These are phyloP conservation scores for Thymus mandschuricus DNA, from an alignment of 257 asterid genomes.

Conservation along the genomic window DNA sequence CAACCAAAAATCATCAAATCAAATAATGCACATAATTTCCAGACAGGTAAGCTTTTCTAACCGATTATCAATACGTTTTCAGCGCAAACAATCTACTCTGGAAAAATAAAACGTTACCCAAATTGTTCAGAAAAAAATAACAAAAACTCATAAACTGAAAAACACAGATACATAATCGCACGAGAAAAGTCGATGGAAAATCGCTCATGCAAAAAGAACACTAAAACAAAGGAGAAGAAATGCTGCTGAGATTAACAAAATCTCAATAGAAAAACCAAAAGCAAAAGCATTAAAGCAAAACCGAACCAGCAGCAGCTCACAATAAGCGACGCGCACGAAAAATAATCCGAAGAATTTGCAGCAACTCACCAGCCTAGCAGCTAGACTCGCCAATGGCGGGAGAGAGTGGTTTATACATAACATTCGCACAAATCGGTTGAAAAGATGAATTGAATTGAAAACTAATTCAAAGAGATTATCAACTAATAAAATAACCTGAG, in stretches of 20 bases:
- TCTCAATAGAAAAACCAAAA: not conserved
- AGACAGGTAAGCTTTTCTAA: too few relatives aligned
- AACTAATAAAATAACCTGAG: too few relatives aligned
- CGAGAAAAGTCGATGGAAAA: not conserved
- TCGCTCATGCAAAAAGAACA: slow-evolving; percentile 26
- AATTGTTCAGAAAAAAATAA: too few relatives aligned
- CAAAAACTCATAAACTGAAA: not conserved
- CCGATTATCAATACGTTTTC: too few relatives aligned
- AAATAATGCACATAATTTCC: too few relatives aligned
- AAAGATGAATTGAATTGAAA: too few relatives aligned
- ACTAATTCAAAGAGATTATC: too few relatives aligned
- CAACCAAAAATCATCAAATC: too few relatives aligned
- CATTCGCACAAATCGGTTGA: too few relatives aligned
- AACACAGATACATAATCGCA: not conserved
- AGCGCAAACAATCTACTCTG: too few relatives aligned
- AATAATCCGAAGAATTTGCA: not conserved
- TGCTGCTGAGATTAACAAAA: not conserved
- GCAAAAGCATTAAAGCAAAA: not conserved
- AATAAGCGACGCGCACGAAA: not conserved
- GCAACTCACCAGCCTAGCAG: slow-evolving; percentile 4
- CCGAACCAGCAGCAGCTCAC: not conserved
- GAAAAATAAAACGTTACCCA: too few relatives aligned
- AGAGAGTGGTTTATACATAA: not conserved
- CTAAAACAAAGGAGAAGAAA: slow-evolving; percentile 7
- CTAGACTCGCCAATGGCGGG: not conserved